A percentile compares a stretch with the other conserved stretches of the same genome.
Conservation (phyloP, 2,329 filamentous ascomycete genomes). For the Ciborinia camelliae region DNA sequence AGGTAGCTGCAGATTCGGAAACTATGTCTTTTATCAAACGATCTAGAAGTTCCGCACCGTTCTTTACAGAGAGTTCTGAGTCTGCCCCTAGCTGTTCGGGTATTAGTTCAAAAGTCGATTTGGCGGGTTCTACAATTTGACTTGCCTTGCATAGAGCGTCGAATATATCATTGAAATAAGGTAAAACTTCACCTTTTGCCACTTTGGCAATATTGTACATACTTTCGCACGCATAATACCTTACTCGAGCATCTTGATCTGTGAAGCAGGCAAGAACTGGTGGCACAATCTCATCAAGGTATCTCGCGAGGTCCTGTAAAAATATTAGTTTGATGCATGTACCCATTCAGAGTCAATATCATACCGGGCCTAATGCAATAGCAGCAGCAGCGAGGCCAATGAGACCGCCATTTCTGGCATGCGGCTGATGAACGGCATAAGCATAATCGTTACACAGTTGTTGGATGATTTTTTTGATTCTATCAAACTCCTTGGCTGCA, state of each 20-base stretch:
- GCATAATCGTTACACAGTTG: constrained; percentile 98
- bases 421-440: constrained; percentile 93
- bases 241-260: constrained; percentile 93
- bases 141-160: constrained; percentile 91
- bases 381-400: constrained; percentile 94
- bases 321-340: constrained; percentile 20
- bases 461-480: constrained; percentile 83
- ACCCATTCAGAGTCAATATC: constrained; percentile 21
- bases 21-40: constrained; percentile 95
- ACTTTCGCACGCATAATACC: constrained; percentile 98
- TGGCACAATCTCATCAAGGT: constrained; percentile 89
- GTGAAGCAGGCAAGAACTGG: constrained; percentile 96
- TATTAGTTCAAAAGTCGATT: constrained; percentile 19
- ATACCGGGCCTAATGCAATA: constrained; percentile 86
- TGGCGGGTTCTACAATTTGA: constrained; percentile 9
- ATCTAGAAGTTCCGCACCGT: constrained; percentile 92
- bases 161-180: constrained; percentile 98
- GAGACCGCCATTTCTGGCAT: constrained; percentile 91
- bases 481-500: constrained; percentile 70
- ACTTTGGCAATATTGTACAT: constrained; percentile 99
- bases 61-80: constrained; percentile 95
- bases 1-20: constrained; percentile 89
- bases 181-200: constrained; percentile 92
- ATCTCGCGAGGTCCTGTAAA: constrained; percentile 78
- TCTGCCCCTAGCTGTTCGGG: constrained; percentile 77